Evolutionary conservation across 805 yeast species (phyloP).

Genomic region (Candida silvicultrix): DNA sequence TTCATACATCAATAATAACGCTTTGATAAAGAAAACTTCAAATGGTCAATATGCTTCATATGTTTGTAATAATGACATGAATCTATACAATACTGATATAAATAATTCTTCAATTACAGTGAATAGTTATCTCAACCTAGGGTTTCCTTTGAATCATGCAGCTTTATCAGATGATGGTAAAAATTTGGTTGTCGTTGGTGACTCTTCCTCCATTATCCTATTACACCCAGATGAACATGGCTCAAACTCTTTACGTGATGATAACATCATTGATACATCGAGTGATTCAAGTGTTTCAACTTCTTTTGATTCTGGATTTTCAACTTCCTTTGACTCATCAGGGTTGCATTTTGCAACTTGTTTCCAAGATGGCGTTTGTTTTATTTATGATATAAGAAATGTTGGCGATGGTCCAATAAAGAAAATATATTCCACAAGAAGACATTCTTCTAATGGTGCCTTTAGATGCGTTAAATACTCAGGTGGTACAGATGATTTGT

Average conservation of each 20-base stretch:
- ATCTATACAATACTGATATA: constrained; percentile 60
- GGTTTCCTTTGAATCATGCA: constrained; percentile 71
- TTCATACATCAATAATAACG: constrained; percentile 78
- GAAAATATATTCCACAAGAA: constrained; percentile 55
- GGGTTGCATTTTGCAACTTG: constrained; percentile 71
- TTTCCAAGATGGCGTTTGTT: constrained; percentile 80
- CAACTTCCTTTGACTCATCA: constrained; percentile 71
- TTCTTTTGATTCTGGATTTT: constrained; percentile 65
- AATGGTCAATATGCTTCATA: constrained; percentile 46
- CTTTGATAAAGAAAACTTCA: constrained; percentile 41
- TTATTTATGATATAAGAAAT: constrained; percentile 72
- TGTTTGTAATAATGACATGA: constrained; percentile 80
- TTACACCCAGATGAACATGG: constrained; percentile 31
- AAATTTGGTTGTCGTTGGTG: constrained; percentile 68
- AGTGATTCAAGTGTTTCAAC: constrained; percentile 84
- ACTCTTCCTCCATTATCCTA: constrained; percentile 58
- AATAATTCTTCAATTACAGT: constrained; percentile 39
- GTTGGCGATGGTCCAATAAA: constrained; percentile 41
- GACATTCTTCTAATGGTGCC: constrained; percentile 50
- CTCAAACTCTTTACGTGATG: constrained; percentile 21
- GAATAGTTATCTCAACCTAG: constrained; percentile 39
- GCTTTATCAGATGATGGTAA: constrained; percentile 58
- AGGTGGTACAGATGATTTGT: constrained; percentile 64
- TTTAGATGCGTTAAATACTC: constrained; percentile 60
- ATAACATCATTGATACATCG: constrained; percentile 42